Evolutionary conservation across 1,139 yeast genomes (phyloP).

Genomic region (Yamadazyma atlantica): DNA sequence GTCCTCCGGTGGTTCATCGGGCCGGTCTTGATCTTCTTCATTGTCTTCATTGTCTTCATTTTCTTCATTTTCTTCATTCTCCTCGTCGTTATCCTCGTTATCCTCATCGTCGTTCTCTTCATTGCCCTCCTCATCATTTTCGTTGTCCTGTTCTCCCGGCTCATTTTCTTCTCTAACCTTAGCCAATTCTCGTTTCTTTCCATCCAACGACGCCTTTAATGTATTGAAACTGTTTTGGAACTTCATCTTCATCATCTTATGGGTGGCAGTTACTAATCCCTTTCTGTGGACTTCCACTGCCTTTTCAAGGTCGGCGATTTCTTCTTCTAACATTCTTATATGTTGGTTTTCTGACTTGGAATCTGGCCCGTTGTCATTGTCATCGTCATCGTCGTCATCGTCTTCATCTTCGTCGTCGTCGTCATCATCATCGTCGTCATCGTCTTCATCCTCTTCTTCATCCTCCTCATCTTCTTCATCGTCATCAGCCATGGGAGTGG

Average conservation of each 20-base stretch:
- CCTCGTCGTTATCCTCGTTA: slow-evolving; percentile 19
- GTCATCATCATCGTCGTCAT: slow-evolving; percentile 19
- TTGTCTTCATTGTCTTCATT: slow-evolving; percentile 20
- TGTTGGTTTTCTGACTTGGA: slow-evolving; percentile 54
- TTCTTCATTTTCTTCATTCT: slow-evolving; percentile 21
- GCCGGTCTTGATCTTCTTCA: slow-evolving; percentile 20
- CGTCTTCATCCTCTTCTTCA: slow-evolving; percentile 13
- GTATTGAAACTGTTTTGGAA: slow-evolving; percentile 79
- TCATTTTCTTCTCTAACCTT: slow-evolving; percentile 31
- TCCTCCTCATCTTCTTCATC: slow-evolving; percentile 13
- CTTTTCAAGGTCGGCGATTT: slow-evolving; percentile 75
- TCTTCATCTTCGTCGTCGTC: slow-evolving; percentile 28
- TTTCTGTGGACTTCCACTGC: slow-evolving; percentile 76
- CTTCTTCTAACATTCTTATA: slow-evolving; percentile 77
- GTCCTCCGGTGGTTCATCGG: slow-evolving; percentile 26
- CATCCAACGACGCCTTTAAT: slow-evolving; percentile 78
- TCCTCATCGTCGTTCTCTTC: slow-evolving; percentile 14
- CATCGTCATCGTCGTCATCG: slow-evolving; percentile 31
- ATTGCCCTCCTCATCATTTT: slow-evolving; percentile 25
- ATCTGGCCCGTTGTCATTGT: slow-evolving; percentile 29
- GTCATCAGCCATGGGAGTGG: slow-evolving; percentile 10
- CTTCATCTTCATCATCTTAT: slow-evolving; percentile 86
- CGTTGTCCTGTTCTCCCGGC: slow-evolving; percentile 26
- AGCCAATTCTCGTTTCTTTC: slow-evolving; percentile 70
- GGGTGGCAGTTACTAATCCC: slow-evolving; percentile 75